Evolutionary conservation across 1,284 basidiomycete genomes (phyloP).

Genomic region (Clitocybe nebularis): DNA sequence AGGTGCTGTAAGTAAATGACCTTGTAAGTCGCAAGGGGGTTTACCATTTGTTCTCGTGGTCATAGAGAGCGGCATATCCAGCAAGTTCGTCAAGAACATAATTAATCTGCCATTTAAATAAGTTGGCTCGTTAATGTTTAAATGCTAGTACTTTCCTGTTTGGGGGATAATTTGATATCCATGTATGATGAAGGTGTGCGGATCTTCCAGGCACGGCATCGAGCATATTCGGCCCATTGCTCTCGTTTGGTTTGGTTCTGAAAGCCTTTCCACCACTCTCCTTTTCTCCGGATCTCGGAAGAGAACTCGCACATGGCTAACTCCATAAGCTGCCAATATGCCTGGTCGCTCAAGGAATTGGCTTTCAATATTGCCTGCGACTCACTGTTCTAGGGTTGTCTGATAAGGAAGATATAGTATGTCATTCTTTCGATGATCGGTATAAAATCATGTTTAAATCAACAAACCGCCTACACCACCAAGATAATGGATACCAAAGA

Average conservation of each 20-base stretch:
- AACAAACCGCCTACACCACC: conserved; percentile 37
- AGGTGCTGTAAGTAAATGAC: neutral
- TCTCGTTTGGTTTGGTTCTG: conserved; percentile 24
- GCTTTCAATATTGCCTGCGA: neutral
- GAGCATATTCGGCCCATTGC: conserved; percentile 31
- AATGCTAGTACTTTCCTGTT: conserved; percentile 31
- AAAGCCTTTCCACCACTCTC: conserved; percentile 39
- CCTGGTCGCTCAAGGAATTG: conserved; percentile 3
- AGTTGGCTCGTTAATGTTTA: neutral
- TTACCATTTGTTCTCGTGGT: conserved; percentile 36
- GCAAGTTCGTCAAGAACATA: conserved; percentile 49
- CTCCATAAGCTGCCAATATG: conserved; percentile 37
- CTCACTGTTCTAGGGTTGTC: conserved; percentile 45
- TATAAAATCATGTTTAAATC: too few species aligned
- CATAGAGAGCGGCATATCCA: conserved; percentile 42
- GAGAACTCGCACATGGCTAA: conserved; percentile 48
- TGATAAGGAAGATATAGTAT: conserved; percentile 11
- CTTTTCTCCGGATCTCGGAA: conserved; percentile 35
- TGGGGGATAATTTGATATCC: conserved; percentile 32
- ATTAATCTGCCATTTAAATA: conserved; percentile 29
- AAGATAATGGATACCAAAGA: conserved; percentile 37
- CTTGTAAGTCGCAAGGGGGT: conserved; percentile 7
- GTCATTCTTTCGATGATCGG: too few species aligned
- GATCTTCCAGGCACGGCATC: conserved; percentile 29
- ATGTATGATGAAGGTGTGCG: conserved; percentile 29